These are phyloP conservation scores for Protomyces macrosporus DNA, from an alignment of 1,139 yeast genomes.

Conservation along the genomic window DNA sequence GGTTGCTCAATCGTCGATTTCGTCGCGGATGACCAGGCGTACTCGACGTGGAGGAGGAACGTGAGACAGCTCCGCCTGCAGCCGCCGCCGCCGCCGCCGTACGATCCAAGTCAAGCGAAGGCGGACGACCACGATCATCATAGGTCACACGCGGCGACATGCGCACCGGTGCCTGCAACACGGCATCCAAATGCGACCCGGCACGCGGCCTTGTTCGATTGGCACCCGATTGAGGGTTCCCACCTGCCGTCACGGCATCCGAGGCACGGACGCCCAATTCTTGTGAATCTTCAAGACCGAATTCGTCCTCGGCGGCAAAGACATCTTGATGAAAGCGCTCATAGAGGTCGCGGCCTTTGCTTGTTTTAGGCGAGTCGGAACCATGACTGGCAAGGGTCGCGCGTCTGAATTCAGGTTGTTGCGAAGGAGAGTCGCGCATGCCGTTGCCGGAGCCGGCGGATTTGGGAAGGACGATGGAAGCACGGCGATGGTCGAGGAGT, in stretches of 20 bases:
- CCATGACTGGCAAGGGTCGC: neutral
- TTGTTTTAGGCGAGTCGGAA: neutral
- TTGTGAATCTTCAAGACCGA: constrained; percentile 15
- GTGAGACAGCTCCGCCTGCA: neutral
- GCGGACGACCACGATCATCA: constrained; percentile 14
- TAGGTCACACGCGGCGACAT: constrained; percentile 14
- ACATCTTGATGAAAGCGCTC: neutral
- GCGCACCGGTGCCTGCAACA: constrained; percentile 11
- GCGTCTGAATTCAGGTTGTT: neutral
- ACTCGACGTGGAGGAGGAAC: neutral
- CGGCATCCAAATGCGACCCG: constrained; percentile 16
- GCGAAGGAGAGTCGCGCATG: neutral
- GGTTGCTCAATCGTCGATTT: constrained; percentile 11
- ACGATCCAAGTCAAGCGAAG: constrained; percentile 10
- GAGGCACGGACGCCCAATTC: neutral
- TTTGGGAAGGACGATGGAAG: neutral
- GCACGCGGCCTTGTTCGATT: constrained; percentile 14
- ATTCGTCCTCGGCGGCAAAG: constrained; percentile 17
- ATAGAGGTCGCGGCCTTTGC: neutral
- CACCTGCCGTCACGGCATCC: neutral
- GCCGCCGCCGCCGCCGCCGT: neutral
- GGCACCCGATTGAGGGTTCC: neutral
- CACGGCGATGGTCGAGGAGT: neutral
- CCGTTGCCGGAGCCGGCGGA: neutral
- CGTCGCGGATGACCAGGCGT: constrained; percentile 8